Evolutionary conservation across 305 asterid genomes (phyloP), one percentile per base, ranked within the genome.

Genomic region (Striga hermonthica): DNA sequence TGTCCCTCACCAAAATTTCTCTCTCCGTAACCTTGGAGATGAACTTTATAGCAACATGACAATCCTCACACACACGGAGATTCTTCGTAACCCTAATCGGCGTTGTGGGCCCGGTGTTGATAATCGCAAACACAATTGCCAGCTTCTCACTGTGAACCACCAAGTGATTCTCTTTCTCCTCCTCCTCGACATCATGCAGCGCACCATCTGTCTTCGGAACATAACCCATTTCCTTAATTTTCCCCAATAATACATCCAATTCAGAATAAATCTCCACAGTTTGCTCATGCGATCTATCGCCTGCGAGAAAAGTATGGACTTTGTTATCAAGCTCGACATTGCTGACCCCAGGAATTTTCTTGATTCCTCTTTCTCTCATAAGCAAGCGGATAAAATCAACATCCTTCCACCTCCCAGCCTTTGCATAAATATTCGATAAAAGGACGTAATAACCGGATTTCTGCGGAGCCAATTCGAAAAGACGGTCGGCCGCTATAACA

Each of bases 111-210:
- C 74, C 41, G 69, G 77, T 85, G 59, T 81, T 91, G 47, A 89
- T 81, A 13, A 87, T 74, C 4, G 91, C 92, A 68, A 87, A 91
- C 3, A 79, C 97, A 64, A 85, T 79, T 6, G 97, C 98, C 80
- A 91, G 61, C 78, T 91, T 89, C 82, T 89, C 95, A 15, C 95
- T 86, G 28, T 86, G 96, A 36, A 86, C 86, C 4, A 66, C 82
- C n/a, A 91, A 64, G 71, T 85, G 98, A 66, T 89, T 84, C 67
- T 85, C 95, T 44, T 89, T 91, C 62, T 87, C 97, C 73, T 91
- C 95, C 78, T 85, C 95, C 89, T 89, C 98, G 54, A 91, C 86
- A 16, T 89, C 95, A 22, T 89, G 95, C 73, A 91, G 76, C 6
- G 98, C 86, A 35, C 71, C 71, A 14, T 82, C 88, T 0, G 79